Evolutionary conservation across 2,329 filamentous ascomycete genomes (phyloP), one percentile per base, ranked within the genome.

Genomic region (Fusarium ramigenum): DNA sequence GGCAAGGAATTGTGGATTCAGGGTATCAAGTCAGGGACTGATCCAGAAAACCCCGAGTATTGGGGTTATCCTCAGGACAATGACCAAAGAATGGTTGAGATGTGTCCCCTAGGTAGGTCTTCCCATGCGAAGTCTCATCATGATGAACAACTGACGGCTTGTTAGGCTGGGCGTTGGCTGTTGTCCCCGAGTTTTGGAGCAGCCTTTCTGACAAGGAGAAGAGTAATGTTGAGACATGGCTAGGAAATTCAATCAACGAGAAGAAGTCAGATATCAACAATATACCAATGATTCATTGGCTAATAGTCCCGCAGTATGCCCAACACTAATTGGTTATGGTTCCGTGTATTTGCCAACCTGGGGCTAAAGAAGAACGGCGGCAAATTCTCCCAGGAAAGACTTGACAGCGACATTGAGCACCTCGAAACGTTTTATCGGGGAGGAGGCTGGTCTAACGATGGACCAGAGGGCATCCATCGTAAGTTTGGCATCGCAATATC

Each of bases 21-120:
- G 69, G 93, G 93, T 8, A 84, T 95, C 63, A 89, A 90, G 70
- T 87, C 89, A 37, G 93, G 93, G 2, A 94, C 92, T 0, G 89
- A 95, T 75, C 92, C 92, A 0, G 85, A 90, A 49, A 89, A 84
- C 65, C 86, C 88, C 0, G 93, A 95, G 81, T 95, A 91, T 77
- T 96, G 93, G 93, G 93, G 93, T 0, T 90, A 89, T 63, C 92
- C 93, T 72, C 87, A 90, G 73, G 92, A 95, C 78, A 90, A 92
- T 64, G 93, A 95, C 78, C 93, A 95, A 84, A 86, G 93, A 32
- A 95, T 95, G 93, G 93, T 95, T 5, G 93, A 96, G 80, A 93
- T 94, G 87, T 95, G 93, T 78, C 93, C 93, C 2, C 86, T 95
- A 66, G 93, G 86, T 85, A 79, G 68, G 78, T 42, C 19, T 4